Evolutionary conservation across 2,329 filamentous ascomycete genomes (phyloP).

Genomic region (Zarea fungicola): DNA sequence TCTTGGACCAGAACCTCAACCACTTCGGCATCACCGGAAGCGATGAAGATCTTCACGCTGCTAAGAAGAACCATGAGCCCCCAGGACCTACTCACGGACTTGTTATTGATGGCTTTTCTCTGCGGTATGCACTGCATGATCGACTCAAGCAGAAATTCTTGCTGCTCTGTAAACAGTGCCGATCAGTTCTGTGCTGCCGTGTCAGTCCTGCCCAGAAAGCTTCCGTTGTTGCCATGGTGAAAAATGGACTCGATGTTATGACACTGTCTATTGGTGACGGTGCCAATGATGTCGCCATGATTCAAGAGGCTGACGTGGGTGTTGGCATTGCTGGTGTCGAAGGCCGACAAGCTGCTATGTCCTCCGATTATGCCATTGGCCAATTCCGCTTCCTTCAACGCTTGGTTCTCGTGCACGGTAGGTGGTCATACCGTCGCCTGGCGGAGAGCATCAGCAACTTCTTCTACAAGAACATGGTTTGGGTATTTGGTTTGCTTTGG

Average conservation of each 20-base stretch:
- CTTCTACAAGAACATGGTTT: constrained; percentile 99
- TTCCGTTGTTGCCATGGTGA: constrained; percentile 93
- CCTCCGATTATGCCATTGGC: constrained; percentile 89
- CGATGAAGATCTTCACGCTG: constrained; percentile 75
- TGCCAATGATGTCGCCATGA: constrained; percentile 96
- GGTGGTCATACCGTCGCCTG: constrained; percentile 93
- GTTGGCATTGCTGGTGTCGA: constrained; percentile 93
- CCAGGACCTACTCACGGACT: constrained; percentile 85
- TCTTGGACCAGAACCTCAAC: constrained; percentile 68
- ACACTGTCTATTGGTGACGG: constrained; percentile 90
- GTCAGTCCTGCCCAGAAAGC: constrained; percentile 97
- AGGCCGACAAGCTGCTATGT: constrained; percentile 91
- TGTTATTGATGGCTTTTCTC: constrained; percentile 89
- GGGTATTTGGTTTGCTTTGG: constrained; percentile 96
- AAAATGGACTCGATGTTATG: constrained; percentile 91
- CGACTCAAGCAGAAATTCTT: constrained; percentile 85
- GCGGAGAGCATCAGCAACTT: constrained; percentile 96
- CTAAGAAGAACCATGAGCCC: constrained; percentile 77
- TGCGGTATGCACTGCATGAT: constrained; percentile 82
- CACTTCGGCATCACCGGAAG: constrained; percentile 76
- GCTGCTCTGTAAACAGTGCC: constrained; percentile 93
- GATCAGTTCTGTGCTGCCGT: constrained; percentile 92
- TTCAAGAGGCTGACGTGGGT: constrained; percentile 94
- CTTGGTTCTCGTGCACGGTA: constrained; percentile 81
- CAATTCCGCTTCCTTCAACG: constrained; percentile 87